These are phyloP conservation scores for Fusarium sp. DNA, from an alignment of 2,329 filamentous ascomycete genomes.

Conservation along the genomic window DNA sequence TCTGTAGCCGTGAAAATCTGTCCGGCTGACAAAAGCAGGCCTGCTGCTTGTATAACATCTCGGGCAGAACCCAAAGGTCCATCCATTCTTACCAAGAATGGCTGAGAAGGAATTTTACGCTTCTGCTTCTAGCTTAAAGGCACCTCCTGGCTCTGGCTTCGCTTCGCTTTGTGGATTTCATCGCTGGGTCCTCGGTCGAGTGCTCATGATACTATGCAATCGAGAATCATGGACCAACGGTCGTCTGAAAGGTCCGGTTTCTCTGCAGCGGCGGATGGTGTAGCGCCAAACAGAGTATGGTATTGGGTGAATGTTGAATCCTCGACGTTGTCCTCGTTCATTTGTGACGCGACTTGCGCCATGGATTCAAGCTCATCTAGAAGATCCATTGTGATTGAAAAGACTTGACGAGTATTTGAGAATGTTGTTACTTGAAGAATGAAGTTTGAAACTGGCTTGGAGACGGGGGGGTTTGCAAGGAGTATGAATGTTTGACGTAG, in stretches of 20 bases:
- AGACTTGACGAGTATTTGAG: neutral
- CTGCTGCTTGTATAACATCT: neutral
- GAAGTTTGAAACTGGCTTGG: too few species aligned
- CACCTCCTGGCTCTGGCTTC: neutral
- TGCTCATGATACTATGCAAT: neutral
- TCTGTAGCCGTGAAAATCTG: neutral
- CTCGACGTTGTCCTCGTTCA: neutral
- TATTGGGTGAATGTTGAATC: neutral
- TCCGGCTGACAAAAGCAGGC: neutral
- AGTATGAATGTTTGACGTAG: too few species aligned
- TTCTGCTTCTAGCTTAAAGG: neutral
- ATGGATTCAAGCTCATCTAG: constrained; percentile 1
- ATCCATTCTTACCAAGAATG: constrained; percentile 13
- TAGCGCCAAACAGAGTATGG: constrained; percentile 7
- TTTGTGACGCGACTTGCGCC: neutral
- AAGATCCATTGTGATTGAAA: neutral
- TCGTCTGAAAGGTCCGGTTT: neutral
- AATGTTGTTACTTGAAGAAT: neutral
- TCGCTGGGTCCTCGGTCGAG: constrained; percentile 14
- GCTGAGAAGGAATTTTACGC: neutral
- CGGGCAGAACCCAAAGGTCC: neutral
- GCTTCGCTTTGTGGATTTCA: neutral
- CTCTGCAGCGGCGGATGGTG: neutral
- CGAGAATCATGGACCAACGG: neutral
- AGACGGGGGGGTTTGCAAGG: too few species aligned